phyloP scores from a whole-genome alignment of 148 eudicot genomes.

The Beta vulgaris region DNA sequence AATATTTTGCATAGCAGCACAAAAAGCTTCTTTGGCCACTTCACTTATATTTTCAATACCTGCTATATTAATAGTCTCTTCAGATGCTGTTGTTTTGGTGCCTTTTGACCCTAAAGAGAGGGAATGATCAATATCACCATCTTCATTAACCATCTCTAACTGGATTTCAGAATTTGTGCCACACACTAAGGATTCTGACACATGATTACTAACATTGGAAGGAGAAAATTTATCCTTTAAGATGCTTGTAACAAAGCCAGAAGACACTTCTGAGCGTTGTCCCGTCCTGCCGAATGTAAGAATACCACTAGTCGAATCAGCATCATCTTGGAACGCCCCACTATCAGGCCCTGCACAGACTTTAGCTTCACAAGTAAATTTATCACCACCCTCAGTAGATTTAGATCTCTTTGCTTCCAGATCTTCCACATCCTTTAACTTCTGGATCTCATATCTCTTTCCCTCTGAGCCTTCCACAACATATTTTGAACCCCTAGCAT shows the following conservation, averaged over 20 bases:
- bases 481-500: conserved; percentile 9
- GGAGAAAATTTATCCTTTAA: background rate
- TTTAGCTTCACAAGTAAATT: background rate
- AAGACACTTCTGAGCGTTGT: background rate
- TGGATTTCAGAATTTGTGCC: background rate
- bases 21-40: conserved; percentile 2
- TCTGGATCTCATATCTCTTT: conserved; percentile 8
- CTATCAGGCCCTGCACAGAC: background rate
- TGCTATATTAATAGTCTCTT: background rate
- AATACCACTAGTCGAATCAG: background rate
- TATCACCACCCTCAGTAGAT: background rate
- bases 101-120: conserved; percentile 19
- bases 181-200: background rate
- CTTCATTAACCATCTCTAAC: conserved; percentile 3
- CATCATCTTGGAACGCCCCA: background rate
- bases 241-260: background rate
- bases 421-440: background rate
- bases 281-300: background rate
- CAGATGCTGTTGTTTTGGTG: conserved; percentile 8
- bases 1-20: background rate
- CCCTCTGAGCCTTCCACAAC: background rate
- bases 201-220: background rate
- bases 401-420: conserved; percentile 7
- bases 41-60: background rate
- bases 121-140: conserved; percentile 16